Evolutionary conservation across 805 yeast genomes (phyloP).

Genomic region (Jamesozyma spencerorum): DNA sequence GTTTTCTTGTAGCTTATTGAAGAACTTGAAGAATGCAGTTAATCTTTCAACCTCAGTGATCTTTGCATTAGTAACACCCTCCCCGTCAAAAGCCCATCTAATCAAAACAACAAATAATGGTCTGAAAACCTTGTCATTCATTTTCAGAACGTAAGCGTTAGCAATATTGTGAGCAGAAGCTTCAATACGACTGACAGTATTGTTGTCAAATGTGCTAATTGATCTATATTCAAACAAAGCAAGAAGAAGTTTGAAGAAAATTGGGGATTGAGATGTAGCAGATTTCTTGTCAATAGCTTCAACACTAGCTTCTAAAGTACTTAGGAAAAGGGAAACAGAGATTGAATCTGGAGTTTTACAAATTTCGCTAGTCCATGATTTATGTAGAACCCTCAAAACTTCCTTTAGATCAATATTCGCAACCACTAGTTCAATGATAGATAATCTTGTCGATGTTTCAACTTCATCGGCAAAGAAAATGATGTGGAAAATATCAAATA

Average conservation of each 20-base stretch:
- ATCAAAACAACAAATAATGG: conserved; percentile 81
- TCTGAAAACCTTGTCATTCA: conserved; percentile 88
- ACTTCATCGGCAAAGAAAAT: conserved; percentile 51
- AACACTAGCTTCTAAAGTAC: conserved; percentile 54
- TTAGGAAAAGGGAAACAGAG: conserved; percentile 62
- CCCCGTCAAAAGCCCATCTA: conserved; percentile 89
- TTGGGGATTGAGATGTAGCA: conserved; percentile 60
- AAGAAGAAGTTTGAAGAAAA: conserved; percentile 59
- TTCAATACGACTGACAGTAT: conserved; percentile 75
- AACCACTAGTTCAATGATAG: conserved; percentile 52
- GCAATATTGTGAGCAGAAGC: conserved; percentile 65
- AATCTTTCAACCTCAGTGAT: conserved; percentile 49
- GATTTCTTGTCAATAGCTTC: conserved; percentile 63
- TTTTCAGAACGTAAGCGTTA: conserved; percentile 70
- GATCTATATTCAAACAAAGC: conserved; percentile 63
- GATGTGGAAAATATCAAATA: conserved; percentile 51
- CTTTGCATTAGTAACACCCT: conserved; percentile 42
- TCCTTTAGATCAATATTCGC: conserved; percentile 59
- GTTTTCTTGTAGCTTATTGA: conserved; percentile 73
- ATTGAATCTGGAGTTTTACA: conserved; percentile 31
- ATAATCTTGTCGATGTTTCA: conserved; percentile 49
- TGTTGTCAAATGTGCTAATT: conserved; percentile 49
- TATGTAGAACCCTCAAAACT: conserved; percentile 51
- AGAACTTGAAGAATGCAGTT: conserved; percentile 73
- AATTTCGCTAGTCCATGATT: conserved; percentile 47